Conservation (phyloP, 805 yeast genomes). For the Zygotorulaspora danielsina region DNA sequence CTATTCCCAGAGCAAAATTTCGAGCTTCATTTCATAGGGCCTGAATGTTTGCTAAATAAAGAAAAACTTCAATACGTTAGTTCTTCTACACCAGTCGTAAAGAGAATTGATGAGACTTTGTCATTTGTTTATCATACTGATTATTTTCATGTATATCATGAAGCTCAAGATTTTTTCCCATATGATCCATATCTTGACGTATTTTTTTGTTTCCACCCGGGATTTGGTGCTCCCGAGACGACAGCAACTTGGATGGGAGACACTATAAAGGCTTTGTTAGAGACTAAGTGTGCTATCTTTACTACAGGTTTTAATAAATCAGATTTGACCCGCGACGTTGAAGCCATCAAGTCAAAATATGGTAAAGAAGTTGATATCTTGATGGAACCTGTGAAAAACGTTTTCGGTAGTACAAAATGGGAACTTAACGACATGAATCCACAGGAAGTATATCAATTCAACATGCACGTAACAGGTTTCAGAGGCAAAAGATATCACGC, state of each 20-base stretch:
- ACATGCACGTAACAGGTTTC: slow-evolving; percentile 83
- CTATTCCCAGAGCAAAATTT: slow-evolving; percentile 78
- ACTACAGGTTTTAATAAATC: slow-evolving; percentile 83
- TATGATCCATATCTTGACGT: slow-evolving; percentile 94
- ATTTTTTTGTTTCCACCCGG: slow-evolving; percentile 94
- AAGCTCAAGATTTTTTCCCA: slow-evolving; percentile 92
- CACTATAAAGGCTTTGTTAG: slow-evolving; percentile 79
- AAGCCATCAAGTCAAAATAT: slow-evolving; percentile 63
- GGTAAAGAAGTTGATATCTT: slow-evolving; percentile 75
- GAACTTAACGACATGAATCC: slow-evolving; percentile 91
- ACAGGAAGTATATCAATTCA: slow-evolving; percentile 88
- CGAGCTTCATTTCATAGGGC: slow-evolving; percentile 91
- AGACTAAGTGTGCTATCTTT: slow-evolving; percentile 88
- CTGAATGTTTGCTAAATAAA: slow-evolving; percentile 79
- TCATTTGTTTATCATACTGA: slow-evolving; percentile 80
- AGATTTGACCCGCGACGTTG: slow-evolving; percentile 66
- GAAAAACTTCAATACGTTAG: slow-evolving; percentile 57
- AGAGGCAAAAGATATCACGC: slow-evolving; percentile 98
- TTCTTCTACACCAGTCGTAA: slow-evolving; percentile 60
- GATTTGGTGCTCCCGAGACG: slow-evolving; percentile 77
- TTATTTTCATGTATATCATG: slow-evolving; percentile 86
- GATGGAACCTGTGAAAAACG: slow-evolving; percentile 66
- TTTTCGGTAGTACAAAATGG: slow-evolving; percentile 86
- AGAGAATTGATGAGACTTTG: slow-evolving; percentile 69
- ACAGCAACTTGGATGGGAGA: slow-evolving; percentile 86